These are phyloP conservation scores for Penicillium sp. DNA, from an alignment of 2,329 filamentous ascomycete genomes.

Conservation along the genomic window DNA sequence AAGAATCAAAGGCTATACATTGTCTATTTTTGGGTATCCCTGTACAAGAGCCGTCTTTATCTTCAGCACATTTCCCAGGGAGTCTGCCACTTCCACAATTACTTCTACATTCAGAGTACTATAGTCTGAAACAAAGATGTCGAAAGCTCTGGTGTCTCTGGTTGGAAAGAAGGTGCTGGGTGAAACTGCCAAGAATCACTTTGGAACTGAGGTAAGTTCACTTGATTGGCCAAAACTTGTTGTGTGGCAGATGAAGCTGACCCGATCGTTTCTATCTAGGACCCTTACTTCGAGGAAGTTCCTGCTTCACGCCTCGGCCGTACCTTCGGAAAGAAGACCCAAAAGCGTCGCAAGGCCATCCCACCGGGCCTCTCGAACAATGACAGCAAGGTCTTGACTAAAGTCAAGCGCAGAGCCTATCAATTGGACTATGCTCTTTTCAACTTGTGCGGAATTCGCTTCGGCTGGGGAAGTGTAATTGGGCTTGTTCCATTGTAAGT, in stretches of 20 bases:
- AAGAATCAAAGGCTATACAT: slow-evolving; percentile 14
- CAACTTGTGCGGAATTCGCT: slow-evolving; percentile 74
- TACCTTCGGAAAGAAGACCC: slow-evolving; percentile 66
- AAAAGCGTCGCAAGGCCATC: slow-evolving; percentile 81
- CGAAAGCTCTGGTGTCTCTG: slow-evolving; percentile 27
- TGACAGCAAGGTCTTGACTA: slow-evolving; percentile 78
- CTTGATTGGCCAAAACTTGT: background rate
- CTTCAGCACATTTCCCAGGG: background rate
- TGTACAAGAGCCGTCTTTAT: slow-evolving; percentile 1
- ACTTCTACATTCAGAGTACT: background rate
- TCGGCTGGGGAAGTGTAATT: slow-evolving; percentile 87
- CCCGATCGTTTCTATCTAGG: slow-evolving; percentile 51
- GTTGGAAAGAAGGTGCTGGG: slow-evolving; percentile 37
- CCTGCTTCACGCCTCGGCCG: slow-evolving; percentile 69
- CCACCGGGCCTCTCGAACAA: slow-evolving; percentile 79
- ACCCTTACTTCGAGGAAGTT: slow-evolving; percentile 85
- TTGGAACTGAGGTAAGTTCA: slow-evolving; percentile 37
- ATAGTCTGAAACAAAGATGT: slow-evolving; percentile 23
- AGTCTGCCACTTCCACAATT: background rate
- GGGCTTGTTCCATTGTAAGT: slow-evolving; percentile 78
- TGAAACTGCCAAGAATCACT: slow-evolving; percentile 42
- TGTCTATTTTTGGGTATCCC: slow-evolving; percentile 13
- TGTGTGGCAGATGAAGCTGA: background rate
- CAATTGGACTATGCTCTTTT: slow-evolving; percentile 81
- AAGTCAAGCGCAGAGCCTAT: slow-evolving; percentile 82